phyloP scores from a whole-genome alignment of 2,329 filamentous ascomycete species.

The Lasiodiplodia hormozganensis region DNA sequence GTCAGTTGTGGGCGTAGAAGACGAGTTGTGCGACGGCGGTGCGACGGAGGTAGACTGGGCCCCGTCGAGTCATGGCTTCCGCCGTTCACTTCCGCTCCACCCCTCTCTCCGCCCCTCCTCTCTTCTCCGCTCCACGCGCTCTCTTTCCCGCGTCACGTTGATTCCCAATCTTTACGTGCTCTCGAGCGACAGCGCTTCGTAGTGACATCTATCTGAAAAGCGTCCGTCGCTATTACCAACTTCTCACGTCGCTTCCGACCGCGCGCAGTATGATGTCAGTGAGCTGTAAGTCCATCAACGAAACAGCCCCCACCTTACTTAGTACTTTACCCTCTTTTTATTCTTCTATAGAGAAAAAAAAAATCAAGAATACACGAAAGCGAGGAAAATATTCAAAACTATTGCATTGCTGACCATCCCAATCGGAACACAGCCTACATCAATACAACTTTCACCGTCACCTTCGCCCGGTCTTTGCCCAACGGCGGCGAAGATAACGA shows the following conservation, averaged over 20 bases:
- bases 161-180: not conserved
- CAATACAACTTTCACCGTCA: constrained; percentile 12
- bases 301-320: not conserved
- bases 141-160: not conserved
- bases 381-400: no score
- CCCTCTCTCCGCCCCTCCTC: constrained; percentile 18
- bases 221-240: not conserved
- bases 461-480: not conserved
- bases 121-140: not conserved
- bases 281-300: not conserved
- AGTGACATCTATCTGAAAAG: no score
- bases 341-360: not conserved
- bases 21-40: not conserved
- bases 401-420: not conserved
- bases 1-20: no score
- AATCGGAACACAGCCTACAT: not conserved
- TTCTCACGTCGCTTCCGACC: not conserved
- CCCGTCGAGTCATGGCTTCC: constrained; percentile 1
- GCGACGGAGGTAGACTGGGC: not conserved
- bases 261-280: not conserved
- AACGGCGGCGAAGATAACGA: not conserved
- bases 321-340: not conserved
- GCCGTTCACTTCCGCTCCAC: constrained; percentile 21
- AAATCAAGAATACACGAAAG: no score
- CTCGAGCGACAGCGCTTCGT: not conserved